phyloP scores from a whole-genome alignment of 306 rosid species.

The Vigna nakashimae region DNA sequence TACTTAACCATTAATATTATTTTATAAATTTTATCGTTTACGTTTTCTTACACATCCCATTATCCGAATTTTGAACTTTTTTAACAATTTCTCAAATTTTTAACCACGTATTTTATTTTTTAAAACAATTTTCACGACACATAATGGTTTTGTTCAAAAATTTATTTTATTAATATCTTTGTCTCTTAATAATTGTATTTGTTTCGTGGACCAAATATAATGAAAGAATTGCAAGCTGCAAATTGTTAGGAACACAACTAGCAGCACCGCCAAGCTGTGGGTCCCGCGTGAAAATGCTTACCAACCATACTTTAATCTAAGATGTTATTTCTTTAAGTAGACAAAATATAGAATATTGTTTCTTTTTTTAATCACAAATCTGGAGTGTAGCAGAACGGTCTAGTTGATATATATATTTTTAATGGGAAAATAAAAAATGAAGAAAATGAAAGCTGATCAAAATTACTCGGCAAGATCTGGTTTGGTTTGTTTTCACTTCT shows the following conservation, averaged over 20 bases:
- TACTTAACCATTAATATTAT: no score
- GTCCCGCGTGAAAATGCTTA: slow-evolving; percentile 11
- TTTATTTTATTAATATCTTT: no score
- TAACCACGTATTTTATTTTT: no score
- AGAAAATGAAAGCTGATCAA: slow-evolving; percentile 4
- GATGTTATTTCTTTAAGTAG: background rate
- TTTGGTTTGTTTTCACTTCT: background rate
- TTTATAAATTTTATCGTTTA: no score
- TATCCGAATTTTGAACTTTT: no score
- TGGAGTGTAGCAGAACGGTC: background rate
- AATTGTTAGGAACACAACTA: slow-evolving; percentile 24
- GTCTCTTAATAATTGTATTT: no score
- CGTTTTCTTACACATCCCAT: no score
- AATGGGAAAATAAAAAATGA: background rate
- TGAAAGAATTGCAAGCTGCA: background rate
- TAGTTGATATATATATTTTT: background rate
- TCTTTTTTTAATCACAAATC: background rate
- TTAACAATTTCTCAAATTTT: no score
- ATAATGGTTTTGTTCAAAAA: no score
- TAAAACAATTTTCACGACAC: no score
- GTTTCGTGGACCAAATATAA: background rate
- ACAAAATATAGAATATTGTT: background rate
- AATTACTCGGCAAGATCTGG: background rate
- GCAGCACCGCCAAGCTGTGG: slow-evolving; percentile 42
- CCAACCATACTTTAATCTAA: background rate